These are phyloP conservation scores for Ceratocystis destructans DNA, from an alignment of 2,329 filamentous ascomycete genomes.

Conservation along the genomic window DNA sequence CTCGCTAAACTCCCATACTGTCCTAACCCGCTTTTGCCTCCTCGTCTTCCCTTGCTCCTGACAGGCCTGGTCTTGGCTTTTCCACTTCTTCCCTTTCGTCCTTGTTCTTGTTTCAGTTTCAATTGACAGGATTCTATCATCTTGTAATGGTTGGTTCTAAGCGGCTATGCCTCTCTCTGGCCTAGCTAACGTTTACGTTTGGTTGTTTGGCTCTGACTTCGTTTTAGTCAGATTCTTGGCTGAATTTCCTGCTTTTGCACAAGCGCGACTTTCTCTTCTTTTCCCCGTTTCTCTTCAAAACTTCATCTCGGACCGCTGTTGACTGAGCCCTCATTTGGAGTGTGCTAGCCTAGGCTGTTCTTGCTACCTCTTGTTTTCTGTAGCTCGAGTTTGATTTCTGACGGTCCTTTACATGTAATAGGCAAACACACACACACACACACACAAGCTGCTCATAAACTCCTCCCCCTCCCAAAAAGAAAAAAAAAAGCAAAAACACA, in stretches of 20 bases:
- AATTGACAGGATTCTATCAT: neutral
- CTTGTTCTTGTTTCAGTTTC: constrained; percentile 4
- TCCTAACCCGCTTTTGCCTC: neutral
- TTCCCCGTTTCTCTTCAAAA: neutral
- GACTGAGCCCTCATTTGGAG: neutral
- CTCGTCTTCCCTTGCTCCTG: neutral
- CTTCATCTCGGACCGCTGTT: neutral
- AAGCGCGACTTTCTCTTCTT: neutral
- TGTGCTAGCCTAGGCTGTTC: neutral
- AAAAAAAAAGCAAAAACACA: neutral
- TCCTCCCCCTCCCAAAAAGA: neutral
- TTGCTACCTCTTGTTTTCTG: neutral
- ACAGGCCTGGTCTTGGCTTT: neutral
- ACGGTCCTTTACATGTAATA: neutral
- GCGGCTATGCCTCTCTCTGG: neutral
- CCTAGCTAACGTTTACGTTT: neutral
- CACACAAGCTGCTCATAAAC: neutral
- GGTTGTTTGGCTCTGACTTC: neutral
- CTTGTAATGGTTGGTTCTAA: neutral
- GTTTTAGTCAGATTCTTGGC: neutral
- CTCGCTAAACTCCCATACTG: neutral
- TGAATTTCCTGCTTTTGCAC: neutral
- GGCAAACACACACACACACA: neutral
- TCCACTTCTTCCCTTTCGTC: neutral
- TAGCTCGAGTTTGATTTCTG: neutral